phyloP scores from a whole-genome alignment of 2,329 filamentous ascomycete species.

The Pestalotiopsis sp. region DNA sequence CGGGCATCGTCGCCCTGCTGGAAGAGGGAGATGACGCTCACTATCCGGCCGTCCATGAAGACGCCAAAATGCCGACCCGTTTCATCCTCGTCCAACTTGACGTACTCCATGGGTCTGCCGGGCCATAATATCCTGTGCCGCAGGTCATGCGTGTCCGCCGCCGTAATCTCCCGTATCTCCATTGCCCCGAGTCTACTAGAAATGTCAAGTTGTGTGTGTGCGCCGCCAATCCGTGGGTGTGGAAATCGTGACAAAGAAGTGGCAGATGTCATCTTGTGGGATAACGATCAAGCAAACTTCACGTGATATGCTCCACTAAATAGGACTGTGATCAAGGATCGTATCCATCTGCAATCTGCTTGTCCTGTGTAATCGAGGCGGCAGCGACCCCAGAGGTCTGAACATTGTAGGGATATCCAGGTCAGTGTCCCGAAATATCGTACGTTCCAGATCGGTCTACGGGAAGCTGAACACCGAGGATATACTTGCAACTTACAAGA shows the following conservation, averaged over 20 bases:
- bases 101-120: conserved; percentile 21
- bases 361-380: too few relatives aligned
- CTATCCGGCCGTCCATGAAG: conserved; percentile 16
- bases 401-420: too few relatives aligned
- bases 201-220: background rate
- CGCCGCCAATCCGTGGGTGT: background rate
- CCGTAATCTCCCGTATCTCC: conserved; percentile 18
- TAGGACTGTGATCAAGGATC: background rate
- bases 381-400: too few relatives aligned
- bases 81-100: conserved; percentile 23
- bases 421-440: too few relatives aligned
- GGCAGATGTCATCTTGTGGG: background rate
- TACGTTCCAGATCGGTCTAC: too few relatives aligned
- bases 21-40: conserved; percentile 27
- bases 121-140: conserved; percentile 26
- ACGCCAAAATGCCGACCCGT: conserved; percentile 23
- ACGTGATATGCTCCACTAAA: background rate
- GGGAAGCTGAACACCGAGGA: too few relatives aligned
- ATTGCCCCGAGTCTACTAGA: background rate
- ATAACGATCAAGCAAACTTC: background rate
- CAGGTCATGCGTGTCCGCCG: conserved; percentile 21
- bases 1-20: conserved; percentile 19
- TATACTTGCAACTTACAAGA: too few relatives aligned
- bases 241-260: background rate
- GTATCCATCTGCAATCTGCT: too few relatives aligned